Evolutionary conservation across 1,139 yeast genomes (phyloP).

Genomic region (Meyerozyma guilliermondii): DNA sequence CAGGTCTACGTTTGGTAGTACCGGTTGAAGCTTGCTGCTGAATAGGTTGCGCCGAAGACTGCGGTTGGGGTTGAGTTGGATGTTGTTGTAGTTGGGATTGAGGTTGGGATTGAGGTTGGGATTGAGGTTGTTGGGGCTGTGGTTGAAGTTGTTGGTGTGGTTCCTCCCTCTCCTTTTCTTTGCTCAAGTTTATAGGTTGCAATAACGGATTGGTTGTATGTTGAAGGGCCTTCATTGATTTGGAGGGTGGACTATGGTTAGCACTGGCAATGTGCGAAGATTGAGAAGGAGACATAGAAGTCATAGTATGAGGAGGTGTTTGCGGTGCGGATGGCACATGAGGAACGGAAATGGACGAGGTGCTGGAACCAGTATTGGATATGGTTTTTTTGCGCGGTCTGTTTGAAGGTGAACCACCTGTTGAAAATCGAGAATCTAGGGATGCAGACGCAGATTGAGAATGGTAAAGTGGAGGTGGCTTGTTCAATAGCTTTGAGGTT

Average conservation of each 20-base stretch:
- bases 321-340: constrained; percentile 7
- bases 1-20: constrained; percentile 25
- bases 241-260: constrained; percentile 39
- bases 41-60: background rate
- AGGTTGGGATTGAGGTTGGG: background rate
- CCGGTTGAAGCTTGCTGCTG: background rate
- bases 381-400: constrained; percentile 37
- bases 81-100: background rate
- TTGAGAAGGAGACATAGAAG: constrained; percentile 5
- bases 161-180: constrained; percentile 3
- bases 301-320: constrained; percentile 4
- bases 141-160: background rate
- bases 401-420: constrained; percentile 15
- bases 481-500: constrained; percentile 21
- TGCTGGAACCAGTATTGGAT: constrained; percentile 28
- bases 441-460: constrained; percentile 46
- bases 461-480: constrained; percentile 46
- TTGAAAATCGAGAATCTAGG: constrained; percentile 30
- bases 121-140: no score
- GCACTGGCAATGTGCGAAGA: constrained; percentile 7
- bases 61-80: no score
- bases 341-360: constrained; percentile 4
- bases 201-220: constrained; percentile 43
- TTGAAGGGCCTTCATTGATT: constrained; percentile 52
- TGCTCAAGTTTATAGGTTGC: constrained; percentile 56